These are phyloP conservation scores for Metschnikowia noctiluminum DNA, from an alignment of 805 yeast species.

Conservation along the genomic window DNA sequence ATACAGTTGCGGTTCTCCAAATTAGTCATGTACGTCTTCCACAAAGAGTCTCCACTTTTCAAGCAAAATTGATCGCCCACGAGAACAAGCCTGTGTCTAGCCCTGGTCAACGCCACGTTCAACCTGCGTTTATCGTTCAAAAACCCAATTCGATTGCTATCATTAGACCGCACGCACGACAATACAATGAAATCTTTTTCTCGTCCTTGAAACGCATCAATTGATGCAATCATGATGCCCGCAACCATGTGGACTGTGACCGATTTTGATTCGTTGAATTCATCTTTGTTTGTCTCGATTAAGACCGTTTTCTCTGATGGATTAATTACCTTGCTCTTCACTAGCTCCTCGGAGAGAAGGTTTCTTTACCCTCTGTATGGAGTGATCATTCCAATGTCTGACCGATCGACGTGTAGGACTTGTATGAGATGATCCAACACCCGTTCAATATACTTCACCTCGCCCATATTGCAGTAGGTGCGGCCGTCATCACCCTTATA, in stretches of 20 bases:
- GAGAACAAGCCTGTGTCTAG: slow-evolving; percentile 69
- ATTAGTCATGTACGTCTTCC: slow-evolving; percentile 8
- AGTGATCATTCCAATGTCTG: slow-evolving; percentile 44
- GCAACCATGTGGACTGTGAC: slow-evolving; percentile 45
- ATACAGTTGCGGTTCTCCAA: slow-evolving; percentile 4
- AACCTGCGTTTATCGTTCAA: slow-evolving; percentile 78
- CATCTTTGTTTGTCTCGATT: slow-evolving; percentile 57
- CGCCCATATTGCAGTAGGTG: slow-evolving; percentile 56
- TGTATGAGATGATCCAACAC: slow-evolving; percentile 48
- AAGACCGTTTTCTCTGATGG: slow-evolving; percentile 46
- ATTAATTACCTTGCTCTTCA: slow-evolving; percentile 25
- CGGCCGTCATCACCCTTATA: slow-evolving; percentile 26
- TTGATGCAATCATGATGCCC: slow-evolving; percentile 37
- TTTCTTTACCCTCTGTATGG: slow-evolving; percentile 76
- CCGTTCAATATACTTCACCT: slow-evolving; percentile 44
- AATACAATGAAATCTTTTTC: slow-evolving; percentile 49
- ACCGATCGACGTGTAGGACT: slow-evolving; percentile 47
- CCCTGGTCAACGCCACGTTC: slow-evolving; percentile 86
- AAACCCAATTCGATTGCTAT: slow-evolving; percentile 70
- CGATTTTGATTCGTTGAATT: slow-evolving; percentile 43
- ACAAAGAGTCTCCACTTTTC: slow-evolving; percentile 3
- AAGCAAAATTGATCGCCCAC: slow-evolving; percentile 11
- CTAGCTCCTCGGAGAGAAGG: slow-evolving; percentile 46
- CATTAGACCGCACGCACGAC: slow-evolving; percentile 63
- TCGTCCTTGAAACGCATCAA: slow-evolving; percentile 27